A percentile compares a stretch with the other conserved stretches of the same genome.
These are phyloP conservation scores for Cladorrhinum sp. DNA, from an alignment of 2,329 filamentous ascomycete species.

Conservation along the genomic window DNA sequence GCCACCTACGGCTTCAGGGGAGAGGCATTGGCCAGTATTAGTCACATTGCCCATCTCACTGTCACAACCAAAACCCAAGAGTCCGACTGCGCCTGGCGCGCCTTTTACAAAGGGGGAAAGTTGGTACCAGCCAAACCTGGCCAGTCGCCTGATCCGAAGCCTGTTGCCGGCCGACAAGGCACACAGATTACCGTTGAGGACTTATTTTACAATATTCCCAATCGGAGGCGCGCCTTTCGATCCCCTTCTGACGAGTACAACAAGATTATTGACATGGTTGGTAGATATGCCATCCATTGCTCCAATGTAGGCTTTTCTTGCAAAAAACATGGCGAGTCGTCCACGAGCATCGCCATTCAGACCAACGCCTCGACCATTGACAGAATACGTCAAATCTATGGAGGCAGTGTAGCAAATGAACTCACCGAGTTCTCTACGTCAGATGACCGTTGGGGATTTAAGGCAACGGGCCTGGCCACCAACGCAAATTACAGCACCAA, in stretches of 20 bases:
- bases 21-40: constrained; percentile 94
- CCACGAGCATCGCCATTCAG: constrained; percentile 76
- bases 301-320: constrained; percentile 89
- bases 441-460: constrained; percentile 80
- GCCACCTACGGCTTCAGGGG: constrained; percentile 97
- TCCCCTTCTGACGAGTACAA: constrained; percentile 93
- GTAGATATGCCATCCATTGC: constrained; percentile 91
- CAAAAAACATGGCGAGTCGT: constrained; percentile 90
- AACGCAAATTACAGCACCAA: constrained; percentile 96
- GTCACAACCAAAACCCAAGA: constrained; percentile 92
- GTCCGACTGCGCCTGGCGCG: constrained; percentile 85
- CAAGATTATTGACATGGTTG: constrained; percentile 94
- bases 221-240: constrained; percentile 81
- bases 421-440: constrained; percentile 71
- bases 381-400: constrained; percentile 87
- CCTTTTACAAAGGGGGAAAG: constrained; percentile 80
- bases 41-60: constrained; percentile 92
- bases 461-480: constrained; percentile 74
- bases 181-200: constrained; percentile 97
- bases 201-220: constrained; percentile 94
- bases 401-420: constrained; percentile 80
- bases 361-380: constrained; percentile 70
- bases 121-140: constrained; percentile 82
- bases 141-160: constrained; percentile 79
- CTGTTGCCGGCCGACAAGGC: constrained; percentile 80